Conservation (phyloP, 495 filamentous ascomycete species). For the Aspergillus avenaceus region DNA sequence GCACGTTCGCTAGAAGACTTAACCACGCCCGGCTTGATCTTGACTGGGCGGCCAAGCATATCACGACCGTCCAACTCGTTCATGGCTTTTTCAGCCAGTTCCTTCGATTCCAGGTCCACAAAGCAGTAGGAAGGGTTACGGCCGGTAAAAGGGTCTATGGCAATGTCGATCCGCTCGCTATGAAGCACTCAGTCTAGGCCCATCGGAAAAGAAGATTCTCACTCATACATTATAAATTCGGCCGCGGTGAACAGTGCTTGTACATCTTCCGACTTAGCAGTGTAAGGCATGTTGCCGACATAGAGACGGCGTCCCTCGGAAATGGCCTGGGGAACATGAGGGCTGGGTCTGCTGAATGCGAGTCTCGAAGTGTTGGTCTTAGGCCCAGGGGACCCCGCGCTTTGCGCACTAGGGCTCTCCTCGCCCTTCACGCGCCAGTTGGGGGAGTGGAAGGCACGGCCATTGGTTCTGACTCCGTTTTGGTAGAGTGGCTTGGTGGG, state of each 20-base stretch:
- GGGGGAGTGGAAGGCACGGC: slow-evolving; percentile 43
- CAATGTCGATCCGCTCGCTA: slow-evolving; percentile 61
- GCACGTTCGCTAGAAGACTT: slow-evolving; percentile 33
- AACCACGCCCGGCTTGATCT: slow-evolving; percentile 56
- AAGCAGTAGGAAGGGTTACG: slow-evolving; percentile 72
- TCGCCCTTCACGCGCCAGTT: slow-evolving; percentile 45
- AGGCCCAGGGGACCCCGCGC: slow-evolving; percentile 25
- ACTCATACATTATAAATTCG: slow-evolving; percentile 41
- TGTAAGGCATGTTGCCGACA: slow-evolving; percentile 65
- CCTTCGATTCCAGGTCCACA: slow-evolving; percentile 54
- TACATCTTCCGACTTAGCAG: slow-evolving; percentile 58
- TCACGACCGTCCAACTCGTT: slow-evolving; percentile 46
- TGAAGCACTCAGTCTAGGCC: slow-evolving; percentile 25
- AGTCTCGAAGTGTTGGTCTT: slow-evolving; percentile 34
- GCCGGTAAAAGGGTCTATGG: slow-evolving; percentile 62
- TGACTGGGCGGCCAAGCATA: slow-evolving; percentile 53
- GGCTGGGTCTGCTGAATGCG: slow-evolving; percentile 32
- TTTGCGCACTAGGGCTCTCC: slow-evolving; percentile 23
- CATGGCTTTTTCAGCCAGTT: slow-evolving; percentile 57
- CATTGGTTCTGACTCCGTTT: slow-evolving; percentile 37
- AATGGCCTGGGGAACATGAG: slow-evolving; percentile 38
- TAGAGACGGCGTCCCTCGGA: slow-evolving; percentile 50
- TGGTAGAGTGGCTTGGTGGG: slow-evolving; percentile 32
- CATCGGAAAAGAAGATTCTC: slow-evolving; percentile 2
- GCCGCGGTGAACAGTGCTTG: slow-evolving; percentile 49